A percentile compares a stretch with the other conserved stretches of the same genome.
phyloP scores from a whole-genome alignment of 192 early-diverging fungal genomes.

The Mortierella antarctica region DNA sequence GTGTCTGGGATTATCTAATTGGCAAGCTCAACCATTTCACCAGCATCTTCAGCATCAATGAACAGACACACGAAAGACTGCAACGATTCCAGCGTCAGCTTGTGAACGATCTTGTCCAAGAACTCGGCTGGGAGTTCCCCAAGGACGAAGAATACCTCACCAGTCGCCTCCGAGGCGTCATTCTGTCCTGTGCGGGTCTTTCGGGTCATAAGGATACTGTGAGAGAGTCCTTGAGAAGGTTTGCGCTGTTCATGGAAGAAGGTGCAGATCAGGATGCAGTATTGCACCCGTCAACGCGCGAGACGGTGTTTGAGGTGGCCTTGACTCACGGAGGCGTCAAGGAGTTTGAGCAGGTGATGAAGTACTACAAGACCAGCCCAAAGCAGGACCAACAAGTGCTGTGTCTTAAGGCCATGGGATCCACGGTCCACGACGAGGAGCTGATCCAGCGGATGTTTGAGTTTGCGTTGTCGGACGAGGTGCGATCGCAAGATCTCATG shows the following conservation, averaged over 20 bases:
- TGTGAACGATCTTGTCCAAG: conserved; percentile 75
- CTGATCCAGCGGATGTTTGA: conserved; percentile 63
- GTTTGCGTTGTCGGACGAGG: conserved; percentile 64
- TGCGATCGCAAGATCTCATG: conserved; percentile 70
- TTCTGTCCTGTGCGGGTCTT: conserved; percentile 68
- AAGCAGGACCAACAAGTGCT: conserved; percentile 60
- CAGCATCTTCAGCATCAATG: conserved; percentile 72
- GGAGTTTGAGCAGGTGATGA: conserved; percentile 57
- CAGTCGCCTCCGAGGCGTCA: conserved; percentile 74
- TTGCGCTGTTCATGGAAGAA: conserved; percentile 66
- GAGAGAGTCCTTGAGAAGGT: conserved; percentile 63
- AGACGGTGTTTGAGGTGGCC: conserved; percentile 69
- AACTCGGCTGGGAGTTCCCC: conserved; percentile 84
- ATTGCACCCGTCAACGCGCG: conserved; percentile 69
- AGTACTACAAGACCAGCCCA: conserved; percentile 57
- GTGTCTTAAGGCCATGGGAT: conserved; percentile 65
- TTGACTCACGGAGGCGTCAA: conserved; percentile 56
- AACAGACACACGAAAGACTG: conserved; percentile 68
- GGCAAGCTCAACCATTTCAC: conserved; percentile 66
- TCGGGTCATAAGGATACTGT: conserved; percentile 66
- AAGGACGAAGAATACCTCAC: conserved; percentile 80
- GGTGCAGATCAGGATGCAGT: conserved; percentile 57
- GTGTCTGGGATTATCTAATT: conserved; percentile 73
- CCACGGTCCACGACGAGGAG: conserved; percentile 62
- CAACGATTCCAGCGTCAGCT: conserved; percentile 74